Conservation (phyloP, 2,329 filamentous ascomycete species). For the Fusarium piperis region DNA sequence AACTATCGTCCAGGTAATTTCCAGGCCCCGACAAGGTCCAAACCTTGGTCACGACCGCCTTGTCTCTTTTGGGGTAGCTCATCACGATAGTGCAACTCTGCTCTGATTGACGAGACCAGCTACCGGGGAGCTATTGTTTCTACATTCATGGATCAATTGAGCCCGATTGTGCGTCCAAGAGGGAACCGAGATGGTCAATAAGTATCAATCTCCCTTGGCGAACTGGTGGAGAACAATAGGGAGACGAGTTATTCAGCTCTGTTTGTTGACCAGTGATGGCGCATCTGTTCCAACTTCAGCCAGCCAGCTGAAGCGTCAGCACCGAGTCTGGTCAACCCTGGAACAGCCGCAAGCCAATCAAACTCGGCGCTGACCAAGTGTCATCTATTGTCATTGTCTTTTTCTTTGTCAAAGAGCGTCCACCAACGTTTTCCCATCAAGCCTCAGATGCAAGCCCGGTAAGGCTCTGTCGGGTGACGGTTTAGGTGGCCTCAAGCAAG, state of each 20-base stretch:
- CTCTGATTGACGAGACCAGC: not conserved
- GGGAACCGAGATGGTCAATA: not conserved
- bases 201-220: constrained; percentile 14
- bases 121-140: not conserved
- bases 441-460: not conserved
- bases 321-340: constrained; percentile 8
- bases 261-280: not conserved
- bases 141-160: not conserved
- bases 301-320: constrained; percentile 1
- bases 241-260: not conserved
- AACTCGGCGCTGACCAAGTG: not conserved
- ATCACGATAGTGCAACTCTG: not conserved
- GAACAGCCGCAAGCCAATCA: constrained; percentile 18
- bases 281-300: not conserved
- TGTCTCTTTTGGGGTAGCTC: not conserved
- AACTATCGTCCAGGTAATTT: not conserved
- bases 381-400: constrained; percentile 1
- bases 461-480: not conserved
- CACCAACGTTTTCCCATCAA: not conserved
- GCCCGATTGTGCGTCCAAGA: not conserved
- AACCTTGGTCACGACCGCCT: not conserved
- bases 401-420: not conserved
- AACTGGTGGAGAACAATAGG: constrained; percentile 1
- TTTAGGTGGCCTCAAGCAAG: not conserved
- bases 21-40: not conserved